Evolutionary conservation across 164 flowering plant species (phyloP), one percentile per base, ranked within the genome.

Genomic region (Warburgia ugandensis): DNA sequence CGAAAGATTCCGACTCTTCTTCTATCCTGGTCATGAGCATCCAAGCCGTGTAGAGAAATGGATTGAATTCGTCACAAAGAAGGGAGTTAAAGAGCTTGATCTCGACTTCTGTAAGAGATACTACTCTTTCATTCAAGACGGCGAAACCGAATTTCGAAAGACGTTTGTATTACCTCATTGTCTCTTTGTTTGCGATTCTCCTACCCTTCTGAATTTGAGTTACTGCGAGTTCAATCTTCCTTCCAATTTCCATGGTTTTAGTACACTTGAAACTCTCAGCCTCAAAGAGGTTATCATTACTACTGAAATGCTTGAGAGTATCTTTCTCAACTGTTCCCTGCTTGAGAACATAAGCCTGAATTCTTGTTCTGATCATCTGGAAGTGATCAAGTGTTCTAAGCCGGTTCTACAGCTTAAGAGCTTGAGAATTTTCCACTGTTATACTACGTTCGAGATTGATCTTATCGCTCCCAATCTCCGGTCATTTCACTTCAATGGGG

Each of bases 251-350:
- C 29, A 20, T 40, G 61, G 54, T 16, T 41, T 58, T 2, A 6
- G 41, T 22, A 48, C 47, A 22, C 61, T 58, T n/a, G 25, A 29
- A 22, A 30, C 48, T n/a, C 61, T 58, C 9, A 8, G n/a, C 6
- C 31, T 58, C 4, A 16, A 14, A 3, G 5, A 32, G 16, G 61
- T 58, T 16, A n/a, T 16, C 6, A 30, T 58, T 12, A 10, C 53
- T 10, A 41, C 30, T 10, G 17, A 41, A 5, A 25, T 25, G 21
- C 54, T 58, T 17, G 47, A 39, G 21, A 40, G 48, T 4, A 5
- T 49, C 5, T 10, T 58, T 21, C 16, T 17, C 5, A 49, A 30
- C 2, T 49, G 61, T 36, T 54, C 48, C 2, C 1, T 30, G 27
- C 54, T 49, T 7, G 52, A 23, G 27, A 25, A 30, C 3, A 40